Conservation (phyloP, 805 yeast genomes). For the Sugiyamaella chiloensis region DNA sequence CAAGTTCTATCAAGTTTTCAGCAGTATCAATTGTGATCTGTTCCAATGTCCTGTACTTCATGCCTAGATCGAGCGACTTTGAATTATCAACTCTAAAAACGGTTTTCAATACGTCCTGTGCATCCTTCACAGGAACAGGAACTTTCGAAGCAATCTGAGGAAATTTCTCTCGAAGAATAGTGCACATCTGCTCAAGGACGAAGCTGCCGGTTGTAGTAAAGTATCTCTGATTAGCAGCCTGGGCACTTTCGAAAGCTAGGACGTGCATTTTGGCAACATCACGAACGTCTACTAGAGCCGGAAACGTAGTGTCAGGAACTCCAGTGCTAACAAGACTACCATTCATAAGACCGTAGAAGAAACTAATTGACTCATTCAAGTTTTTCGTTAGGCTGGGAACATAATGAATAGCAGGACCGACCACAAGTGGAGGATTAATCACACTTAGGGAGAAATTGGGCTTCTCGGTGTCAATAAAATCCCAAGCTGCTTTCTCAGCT, state of each 20-base stretch:
- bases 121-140: conserved; percentile 3
- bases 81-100: conserved; percentile 11
- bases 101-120: neutral
- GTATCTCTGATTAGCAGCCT: conserved; percentile 20
- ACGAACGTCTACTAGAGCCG: conserved; percentile 49
- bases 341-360: conserved; percentile 35
- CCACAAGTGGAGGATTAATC: conserved; percentile 31
- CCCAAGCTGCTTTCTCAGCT: conserved; percentile 59
- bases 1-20: conserved; percentile 11
- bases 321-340: conserved; percentile 10
- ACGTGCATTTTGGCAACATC: conserved; percentile 62
- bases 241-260: conserved; percentile 42
- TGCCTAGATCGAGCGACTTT: conserved; percentile 12
- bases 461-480: conserved; percentile 37
- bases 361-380: conserved; percentile 38
- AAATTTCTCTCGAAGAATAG: conserved; percentile 17
- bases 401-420: conserved; percentile 29
- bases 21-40: conserved; percentile 5
- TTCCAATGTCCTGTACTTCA: conserved; percentile 12
- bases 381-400: conserved; percentile 28
- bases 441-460: conserved; percentile 25
- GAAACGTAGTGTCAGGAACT: conserved; percentile 19
- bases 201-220: conserved; percentile 22
- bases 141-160: conserved; percentile 11
- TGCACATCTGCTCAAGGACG: conserved; percentile 13